A percentile compares a stretch with the other conserved stretches of the same genome.
Evolutionary conservation across 2,329 filamentous ascomycete species (phyloP).

Genomic region (Periconia sp.): DNA sequence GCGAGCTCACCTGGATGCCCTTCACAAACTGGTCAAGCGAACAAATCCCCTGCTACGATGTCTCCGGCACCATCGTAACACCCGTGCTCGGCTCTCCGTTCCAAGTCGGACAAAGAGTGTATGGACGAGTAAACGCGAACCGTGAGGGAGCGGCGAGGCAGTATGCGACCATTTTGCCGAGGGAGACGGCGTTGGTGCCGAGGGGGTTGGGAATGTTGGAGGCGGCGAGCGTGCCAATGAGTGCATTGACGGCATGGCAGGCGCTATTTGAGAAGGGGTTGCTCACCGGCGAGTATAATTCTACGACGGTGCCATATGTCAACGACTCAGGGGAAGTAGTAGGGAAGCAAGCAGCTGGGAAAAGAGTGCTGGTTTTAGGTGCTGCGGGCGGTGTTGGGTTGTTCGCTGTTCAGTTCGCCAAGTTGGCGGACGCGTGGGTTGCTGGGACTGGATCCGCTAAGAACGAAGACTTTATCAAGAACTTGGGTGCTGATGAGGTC

Average conservation of each 20-base stretch:
- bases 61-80: conserved; percentile 51
- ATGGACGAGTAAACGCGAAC: conserved; percentile 29
- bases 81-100: conserved; percentile 47
- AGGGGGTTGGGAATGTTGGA: conserved; percentile 40
- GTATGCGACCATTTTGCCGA: conserved; percentile 43
- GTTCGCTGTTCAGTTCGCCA: conserved; percentile 53
- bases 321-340: conserved; percentile 11
- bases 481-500: conserved; percentile 50
- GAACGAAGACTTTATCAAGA: conserved; percentile 47
- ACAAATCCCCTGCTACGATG: conserved; percentile 51
- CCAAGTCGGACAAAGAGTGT: conserved; percentile 36
- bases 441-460: conserved; percentile 45
- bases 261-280: conserved; percentile 46
- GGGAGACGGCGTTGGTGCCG: conserved; percentile 47
- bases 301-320: conserved; percentile 10
- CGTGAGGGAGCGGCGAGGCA: conserved; percentile 47
- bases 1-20: conserved; percentile 52
- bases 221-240: conserved; percentile 49
- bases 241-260: conserved; percentile 53
- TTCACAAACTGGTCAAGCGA: conserved; percentile 22
- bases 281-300: conserved; percentile 14
- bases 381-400: conserved; percentile 52
- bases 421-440: conserved; percentile 46
- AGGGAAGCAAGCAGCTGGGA: conserved; percentile 24
- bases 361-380: conserved; percentile 51